Evolutionary conservation across 305 asterid species (phyloP).

Genomic region (Coffea humblotiana): DNA sequence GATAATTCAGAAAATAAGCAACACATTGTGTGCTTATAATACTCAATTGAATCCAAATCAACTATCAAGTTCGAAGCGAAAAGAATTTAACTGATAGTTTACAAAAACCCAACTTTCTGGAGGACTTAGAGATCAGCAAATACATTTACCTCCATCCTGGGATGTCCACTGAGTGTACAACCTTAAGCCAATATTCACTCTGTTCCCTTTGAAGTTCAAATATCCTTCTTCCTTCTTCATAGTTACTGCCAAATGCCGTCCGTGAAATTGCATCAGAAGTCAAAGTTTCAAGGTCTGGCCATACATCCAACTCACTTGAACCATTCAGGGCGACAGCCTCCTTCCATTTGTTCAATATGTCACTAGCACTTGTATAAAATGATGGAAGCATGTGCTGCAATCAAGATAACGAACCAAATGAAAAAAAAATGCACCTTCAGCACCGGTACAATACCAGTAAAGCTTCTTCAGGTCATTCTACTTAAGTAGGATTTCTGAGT

Average conservation of each 20-base stretch:
- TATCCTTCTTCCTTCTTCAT: slow-evolving; percentile 37
- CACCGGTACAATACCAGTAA: not conserved
- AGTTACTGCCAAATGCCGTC: too few relatives aligned
- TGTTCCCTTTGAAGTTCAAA: slow-evolving; percentile 54
- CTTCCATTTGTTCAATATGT: slow-evolving; percentile 50
- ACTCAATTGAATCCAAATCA: not conserved
- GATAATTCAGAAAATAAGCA: not conserved
- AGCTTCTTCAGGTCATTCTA: not conserved
- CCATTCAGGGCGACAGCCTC: slow-evolving; percentile 20
- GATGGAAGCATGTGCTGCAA: slow-evolving; percentile 38
- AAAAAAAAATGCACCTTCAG: not conserved
- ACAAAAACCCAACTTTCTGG: not conserved
- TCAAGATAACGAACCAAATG: too few relatives aligned
- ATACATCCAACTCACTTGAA: slow-evolving; percentile 43
- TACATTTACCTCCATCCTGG: slow-evolving; percentile 56
- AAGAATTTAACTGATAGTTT: not conserved
- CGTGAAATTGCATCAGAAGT: too few relatives aligned
- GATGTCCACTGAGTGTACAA: slow-evolving; percentile 35
- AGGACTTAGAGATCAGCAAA: not conserved
- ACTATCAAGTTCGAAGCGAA: not conserved
- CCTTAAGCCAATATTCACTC: slow-evolving; percentile 38
- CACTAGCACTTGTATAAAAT: slow-evolving; percentile 27
- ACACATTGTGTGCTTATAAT: not conserved
- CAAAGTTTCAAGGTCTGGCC: slow-evolving; percentile 39
- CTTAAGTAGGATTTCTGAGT: too few relatives aligned